Evolutionary conservation across 495 filamentous ascomycete genomes (phyloP).

Genomic region (Xanthoparmelia taractica): DNA sequence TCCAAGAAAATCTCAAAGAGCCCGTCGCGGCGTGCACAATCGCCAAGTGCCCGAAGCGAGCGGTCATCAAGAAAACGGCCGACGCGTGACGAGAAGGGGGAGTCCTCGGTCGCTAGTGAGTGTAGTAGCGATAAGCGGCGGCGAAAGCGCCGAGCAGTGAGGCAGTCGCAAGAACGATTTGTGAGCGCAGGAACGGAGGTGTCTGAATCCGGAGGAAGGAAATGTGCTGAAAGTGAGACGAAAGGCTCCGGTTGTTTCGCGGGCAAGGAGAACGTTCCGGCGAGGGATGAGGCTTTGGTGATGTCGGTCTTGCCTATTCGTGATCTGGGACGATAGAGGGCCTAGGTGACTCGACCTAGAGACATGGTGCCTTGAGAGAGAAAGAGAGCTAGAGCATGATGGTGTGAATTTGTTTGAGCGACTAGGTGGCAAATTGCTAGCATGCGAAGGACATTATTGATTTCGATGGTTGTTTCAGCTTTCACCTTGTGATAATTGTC

Average conservation of each 20-base stretch:
- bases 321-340: background rate
- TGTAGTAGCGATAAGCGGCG: background rate
- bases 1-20: background rate
- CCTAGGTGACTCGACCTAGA: background rate
- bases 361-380: background rate
- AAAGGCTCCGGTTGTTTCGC: background rate
- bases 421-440: background rate
- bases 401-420: background rate
- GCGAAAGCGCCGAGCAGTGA: background rate
- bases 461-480: background rate
- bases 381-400: background rate
- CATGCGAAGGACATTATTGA: background rate
- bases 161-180: background rate
- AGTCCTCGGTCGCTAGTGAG: background rate
- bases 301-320: background rate
- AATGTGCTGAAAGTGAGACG: background rate
- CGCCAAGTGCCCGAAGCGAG: background rate
- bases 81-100: background rate
- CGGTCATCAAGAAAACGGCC: background rate
- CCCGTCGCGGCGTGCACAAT: background rate
- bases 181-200: background rate
- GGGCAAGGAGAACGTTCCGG: background rate
- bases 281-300: background rate
- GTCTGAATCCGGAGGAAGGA: background rate
- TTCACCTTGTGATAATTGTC: background rate